Evolutionary conservation across 352 stramenopile genomes (phyloP).

Genomic region (Pythium phragmitis): DNA sequence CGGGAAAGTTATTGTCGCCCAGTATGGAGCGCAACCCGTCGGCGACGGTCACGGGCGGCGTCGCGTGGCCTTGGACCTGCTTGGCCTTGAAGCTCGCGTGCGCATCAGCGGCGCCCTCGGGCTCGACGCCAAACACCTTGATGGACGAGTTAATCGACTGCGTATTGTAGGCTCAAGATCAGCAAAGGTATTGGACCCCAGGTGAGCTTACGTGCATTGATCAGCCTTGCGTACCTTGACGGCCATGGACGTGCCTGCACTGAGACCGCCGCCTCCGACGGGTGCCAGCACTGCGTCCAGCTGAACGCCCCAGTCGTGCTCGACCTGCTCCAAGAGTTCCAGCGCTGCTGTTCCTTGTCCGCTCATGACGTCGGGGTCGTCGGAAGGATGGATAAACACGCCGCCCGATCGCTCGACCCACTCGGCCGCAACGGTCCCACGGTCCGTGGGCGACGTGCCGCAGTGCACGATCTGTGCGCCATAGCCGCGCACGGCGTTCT

Average conservation of each 20-base stretch:
- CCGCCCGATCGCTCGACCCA: constrained; percentile 29
- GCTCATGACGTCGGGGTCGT: constrained; percentile 91
- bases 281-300: constrained; percentile 85
- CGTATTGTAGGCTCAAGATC: background rate
- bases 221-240: constrained; percentile 41
- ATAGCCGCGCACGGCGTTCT: constrained; percentile 80
- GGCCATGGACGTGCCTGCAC: constrained; percentile 77
- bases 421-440: constrained; percentile 41
- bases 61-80: constrained; percentile 42
- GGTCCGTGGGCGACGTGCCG: constrained; percentile 52
- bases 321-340: constrained; percentile 84
- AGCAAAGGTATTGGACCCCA: background rate
- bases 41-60: constrained; percentile 50
- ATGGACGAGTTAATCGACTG: constrained; percentile 42
- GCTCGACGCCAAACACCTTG: constrained; percentile 75
- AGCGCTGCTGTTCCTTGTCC: constrained; percentile 89
- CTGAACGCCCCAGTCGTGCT: constrained; percentile 38
- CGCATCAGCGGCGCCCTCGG: constrained; percentile 53
- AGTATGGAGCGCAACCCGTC: constrained; percentile 81
- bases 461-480: constrained; percentile 62
- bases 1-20: constrained; percentile 79
- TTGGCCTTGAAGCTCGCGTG: constrained; percentile 47
- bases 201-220: background rate
- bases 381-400: constrained; percentile 90
- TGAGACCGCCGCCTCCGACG: constrained; percentile 85